A percentile compares a stretch with the other conserved stretches of the same genome.
These are phyloP conservation scores for Penicillium longicatenatum DNA, from an alignment of 495 filamentous ascomycete genomes.

Conservation along the genomic window DNA sequence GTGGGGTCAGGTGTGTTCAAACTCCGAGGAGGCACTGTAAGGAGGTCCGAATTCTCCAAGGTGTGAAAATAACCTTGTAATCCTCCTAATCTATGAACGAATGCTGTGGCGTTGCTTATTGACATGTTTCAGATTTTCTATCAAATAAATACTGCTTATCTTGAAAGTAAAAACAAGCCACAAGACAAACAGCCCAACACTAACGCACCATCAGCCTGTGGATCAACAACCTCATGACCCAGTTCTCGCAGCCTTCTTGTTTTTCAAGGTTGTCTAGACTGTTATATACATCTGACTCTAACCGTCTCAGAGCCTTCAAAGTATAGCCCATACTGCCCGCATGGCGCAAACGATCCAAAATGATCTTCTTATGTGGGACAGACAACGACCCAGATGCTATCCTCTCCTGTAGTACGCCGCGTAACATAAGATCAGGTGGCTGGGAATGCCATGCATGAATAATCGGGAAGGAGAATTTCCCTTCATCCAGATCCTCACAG, in stretches of 20 bases:
- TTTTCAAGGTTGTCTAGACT: slow-evolving; percentile 10
- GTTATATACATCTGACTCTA: slow-evolving; percentile 13
- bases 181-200: too few relatives aligned
- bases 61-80: too few relatives aligned
- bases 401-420: slow-evolving; percentile 16
- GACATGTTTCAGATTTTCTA: too few relatives aligned
- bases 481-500: slow-evolving; percentile 42
- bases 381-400: slow-evolving; percentile 10
- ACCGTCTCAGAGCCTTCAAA: slow-evolving; percentile 8
- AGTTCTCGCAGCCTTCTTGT: slow-evolving; percentile 17
- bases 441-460: slow-evolving; percentile 22
- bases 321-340: slow-evolving; percentile 25
- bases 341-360: slow-evolving; percentile 14
- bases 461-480: slow-evolving; percentile 39
- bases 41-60: too few relatives aligned
- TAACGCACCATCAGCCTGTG: slow-evolving; percentile 4
- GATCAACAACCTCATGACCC: slow-evolving; percentile 23
- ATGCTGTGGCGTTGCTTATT: too few relatives aligned
- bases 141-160: too few relatives aligned
- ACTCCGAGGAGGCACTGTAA: too few relatives aligned
- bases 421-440: slow-evolving; percentile 9
- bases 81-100: too few relatives aligned
- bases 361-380: slow-evolving; percentile 17
- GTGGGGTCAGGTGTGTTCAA: too few relatives aligned
- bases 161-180: too few relatives aligned